Base-by-base conservation (phyloP, 2,329 filamentous ascomycete species). In the Tricladium varicosporioides region DNA sequence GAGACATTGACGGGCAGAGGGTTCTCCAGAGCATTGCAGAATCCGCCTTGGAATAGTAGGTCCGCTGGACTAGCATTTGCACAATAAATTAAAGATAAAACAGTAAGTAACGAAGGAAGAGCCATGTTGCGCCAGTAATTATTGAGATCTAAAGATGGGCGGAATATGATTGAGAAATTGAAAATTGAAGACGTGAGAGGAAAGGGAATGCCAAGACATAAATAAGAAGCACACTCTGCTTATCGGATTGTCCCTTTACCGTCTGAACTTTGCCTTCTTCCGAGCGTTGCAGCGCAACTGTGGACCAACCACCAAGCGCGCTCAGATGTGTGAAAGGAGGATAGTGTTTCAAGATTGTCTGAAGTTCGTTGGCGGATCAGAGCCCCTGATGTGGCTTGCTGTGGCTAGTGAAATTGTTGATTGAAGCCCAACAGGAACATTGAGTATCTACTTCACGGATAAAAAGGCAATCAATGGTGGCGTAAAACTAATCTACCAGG, bases 341-440 rank as follows among this genome's bases (percentile, higher is more conserved):
- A 16, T 1, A 13, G 46, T 44, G 49, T 51, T 51, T 51, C 49
- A 51, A 16, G 43, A 22, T 19, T 51, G 49, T 51, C 49, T 51
- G 49, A 44, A 31, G 49, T 43, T 50, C n/a, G 36, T 13, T 13
- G 9, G 36, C 36, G 36, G 2, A 40, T 40, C 36, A 10, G 36
- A 5, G 11, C 36, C 36, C n/a, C n/a, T 11, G 36, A 13, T 40
- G 36, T n/a, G 36, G 36, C 36, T 40, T 40, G 9, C 9, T 4
- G 36, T 40, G 36, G 36, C 36, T 40, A 10, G 36, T 40, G 36
- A 10, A 40, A 27, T 27, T n/a, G n/a, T n/a, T n/a, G n/a, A n/a
- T n/a, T n/a, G n/a, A n/a, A n/a, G n/a, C n/a, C n/a, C n/a, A n/a
- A n/a, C n/a, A n/a, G n/a, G n/a, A n/a, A n/a, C n/a, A n/a, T n/a